phyloP scores from a whole-genome alignment of 768 basidiomycete species.

The Kwoniella botswanensis region DNA sequence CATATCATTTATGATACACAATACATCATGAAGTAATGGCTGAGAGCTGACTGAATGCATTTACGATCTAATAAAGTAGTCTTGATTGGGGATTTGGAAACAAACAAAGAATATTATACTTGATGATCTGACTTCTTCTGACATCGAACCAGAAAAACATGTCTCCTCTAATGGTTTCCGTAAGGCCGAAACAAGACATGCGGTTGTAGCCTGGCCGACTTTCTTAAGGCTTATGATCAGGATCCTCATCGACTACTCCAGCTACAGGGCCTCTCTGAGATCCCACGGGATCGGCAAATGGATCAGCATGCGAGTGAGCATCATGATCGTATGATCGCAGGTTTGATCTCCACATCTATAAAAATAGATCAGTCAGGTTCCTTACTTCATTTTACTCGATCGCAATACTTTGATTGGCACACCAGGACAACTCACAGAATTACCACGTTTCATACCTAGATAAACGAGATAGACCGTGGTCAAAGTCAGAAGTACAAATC shows the following conservation, averaged over 20 bases:
- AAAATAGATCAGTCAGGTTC: neutral
- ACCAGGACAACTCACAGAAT: constrained; percentile 20
- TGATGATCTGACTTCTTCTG: no score
- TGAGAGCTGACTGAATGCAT: no score
- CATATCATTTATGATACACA: no score
- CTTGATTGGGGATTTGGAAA: no score
- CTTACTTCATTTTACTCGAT: neutral
- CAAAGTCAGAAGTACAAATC: constrained; percentile 23
- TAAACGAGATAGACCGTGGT: constrained; percentile 26
- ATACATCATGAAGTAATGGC: no score
- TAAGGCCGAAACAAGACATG: neutral
- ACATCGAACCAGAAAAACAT: no score
- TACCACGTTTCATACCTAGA: constrained; percentile 16
- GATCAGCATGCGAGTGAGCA: constrained; percentile 20
- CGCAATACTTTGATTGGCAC: no score
- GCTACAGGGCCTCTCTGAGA: constrained; percentile 19
- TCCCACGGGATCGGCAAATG: constrained; percentile 35
- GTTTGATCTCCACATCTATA: constrained; percentile 20
- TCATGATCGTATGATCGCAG: constrained; percentile 14
- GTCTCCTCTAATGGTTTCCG: no score
- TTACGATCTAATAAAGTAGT: no score
- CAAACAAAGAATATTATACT: no score
- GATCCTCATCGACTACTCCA: constrained; percentile 24
- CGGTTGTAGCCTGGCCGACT: neutral
- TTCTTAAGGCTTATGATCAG: neutral